Evolutionary conservation across 116 monocot species (phyloP).

Genomic region (Dioscorea cayenensis): DNA sequence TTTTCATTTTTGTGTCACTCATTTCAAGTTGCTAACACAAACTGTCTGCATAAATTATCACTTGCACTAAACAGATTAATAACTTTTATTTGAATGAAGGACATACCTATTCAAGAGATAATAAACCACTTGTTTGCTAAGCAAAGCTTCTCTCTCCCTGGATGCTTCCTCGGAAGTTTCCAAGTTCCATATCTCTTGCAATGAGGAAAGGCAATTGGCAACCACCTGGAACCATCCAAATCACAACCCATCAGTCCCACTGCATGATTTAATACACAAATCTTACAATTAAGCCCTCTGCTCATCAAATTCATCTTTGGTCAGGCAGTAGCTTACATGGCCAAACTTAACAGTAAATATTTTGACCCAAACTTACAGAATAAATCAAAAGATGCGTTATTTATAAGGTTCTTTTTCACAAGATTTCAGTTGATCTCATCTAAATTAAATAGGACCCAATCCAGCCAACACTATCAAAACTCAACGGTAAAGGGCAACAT

Average conservation of each 20-base stretch:
- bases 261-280: neutral
- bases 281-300: too few species aligned
- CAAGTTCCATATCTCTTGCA: conserved; percentile 90
- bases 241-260: neutral
- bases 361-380: neutral
- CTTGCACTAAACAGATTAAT: neutral
- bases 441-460: too few species aligned
- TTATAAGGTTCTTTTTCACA: neutral
- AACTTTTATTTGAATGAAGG: neutral
- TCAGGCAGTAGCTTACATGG: too few species aligned
- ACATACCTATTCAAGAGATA: conserved; percentile 72
- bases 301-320: too few species aligned
- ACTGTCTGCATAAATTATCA: neutral
- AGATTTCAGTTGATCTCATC: too few species aligned
- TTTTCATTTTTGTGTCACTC: too few species aligned
- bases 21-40: neutral
- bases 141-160: conserved; percentile 72
- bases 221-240: conserved; percentile 54
- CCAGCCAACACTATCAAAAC: too few species aligned
- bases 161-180: conserved; percentile 77
- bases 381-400: neutral
- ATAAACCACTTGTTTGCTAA: conserved; percentile 67
- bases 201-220: conserved; percentile 73
- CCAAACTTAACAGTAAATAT: too few species aligned
- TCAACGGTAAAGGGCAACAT: too few species aligned